phyloP scores from a whole-genome alignment of 495 filamentous ascomycete species.

The Neurospora sp. region DNA sequence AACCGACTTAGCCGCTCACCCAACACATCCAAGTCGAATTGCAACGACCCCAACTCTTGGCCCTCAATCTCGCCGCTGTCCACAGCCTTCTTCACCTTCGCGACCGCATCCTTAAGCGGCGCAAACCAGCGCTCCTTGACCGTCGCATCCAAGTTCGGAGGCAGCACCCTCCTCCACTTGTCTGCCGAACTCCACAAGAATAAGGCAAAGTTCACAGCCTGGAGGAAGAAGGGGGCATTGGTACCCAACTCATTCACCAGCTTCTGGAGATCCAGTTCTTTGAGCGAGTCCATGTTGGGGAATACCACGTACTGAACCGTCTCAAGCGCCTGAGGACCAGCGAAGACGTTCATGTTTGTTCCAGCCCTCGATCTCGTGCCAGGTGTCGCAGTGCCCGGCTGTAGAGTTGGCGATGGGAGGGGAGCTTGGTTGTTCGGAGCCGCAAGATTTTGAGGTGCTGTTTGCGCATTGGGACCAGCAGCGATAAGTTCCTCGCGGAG shows the following conservation, averaged over 20 bases:
- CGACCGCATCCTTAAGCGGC: constrained; percentile 36
- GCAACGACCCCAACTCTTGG: constrained; percentile 12
- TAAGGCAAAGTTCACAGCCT: constrained; percentile 40
- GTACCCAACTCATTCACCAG: constrained; percentile 26
- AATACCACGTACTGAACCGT: constrained; percentile 36
- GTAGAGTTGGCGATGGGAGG: background rate
- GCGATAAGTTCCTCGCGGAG: constrained; percentile 72
- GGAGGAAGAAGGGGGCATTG: constrained; percentile 33
- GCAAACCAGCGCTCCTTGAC: constrained; percentile 43
- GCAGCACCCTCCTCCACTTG: constrained; percentile 28
- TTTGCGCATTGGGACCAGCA: constrained; percentile 16
- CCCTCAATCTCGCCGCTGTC: constrained; percentile 12
- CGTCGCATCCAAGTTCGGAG: constrained; percentile 30
- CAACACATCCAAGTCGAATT: constrained; percentile 27
- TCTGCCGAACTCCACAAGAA: constrained; percentile 35
- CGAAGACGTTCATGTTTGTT: constrained; percentile 42
- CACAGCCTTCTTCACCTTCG: constrained; percentile 30
- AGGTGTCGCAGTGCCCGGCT: constrained; percentile 8
- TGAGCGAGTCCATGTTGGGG: constrained; percentile 24
- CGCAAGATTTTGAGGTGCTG: constrained; percentile 2
- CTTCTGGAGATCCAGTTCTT: constrained; percentile 14
- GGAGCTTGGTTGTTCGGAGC: background rate
- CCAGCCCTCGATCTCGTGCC: constrained; percentile 15
- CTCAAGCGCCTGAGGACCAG: constrained; percentile 40
- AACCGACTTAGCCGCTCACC: constrained; percentile 24